A percentile compares a stretch with the other conserved stretches of the same genome.
phyloP scores from a whole-genome alignment of 805 yeast species.

The Candida germanica region DNA sequence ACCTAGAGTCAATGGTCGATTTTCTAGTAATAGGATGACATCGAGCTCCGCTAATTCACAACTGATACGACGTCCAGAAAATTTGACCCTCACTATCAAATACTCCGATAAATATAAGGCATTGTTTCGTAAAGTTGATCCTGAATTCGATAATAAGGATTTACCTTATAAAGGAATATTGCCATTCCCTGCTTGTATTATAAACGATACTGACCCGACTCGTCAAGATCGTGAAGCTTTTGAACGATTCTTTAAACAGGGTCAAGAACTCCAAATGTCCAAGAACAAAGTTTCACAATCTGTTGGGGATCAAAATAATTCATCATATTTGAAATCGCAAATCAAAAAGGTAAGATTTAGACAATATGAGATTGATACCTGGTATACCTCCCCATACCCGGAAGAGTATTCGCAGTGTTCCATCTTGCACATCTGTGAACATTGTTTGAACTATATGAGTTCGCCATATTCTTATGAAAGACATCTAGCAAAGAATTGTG shows the following conservation, averaged over 20 bases:
- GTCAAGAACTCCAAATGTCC: constrained; percentile 32
- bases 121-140: constrained; percentile 8
- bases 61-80: no score
- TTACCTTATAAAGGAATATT: constrained; percentile 69
- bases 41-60: no score
- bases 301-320: neutral
- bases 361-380: constrained; percentile 73
- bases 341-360: constrained; percentile 69
- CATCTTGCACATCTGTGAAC: constrained; percentile 75
- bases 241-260: constrained; percentile 35
- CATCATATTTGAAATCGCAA: constrained; percentile 21
- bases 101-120: constrained; percentile 4
- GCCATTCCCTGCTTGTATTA: constrained; percentile 54
- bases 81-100: constrained; percentile 1
- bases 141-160: constrained; percentile 21
- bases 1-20: no score
- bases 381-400: constrained; percentile 94
- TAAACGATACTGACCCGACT: constrained; percentile 60
- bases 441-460: constrained; percentile 75
- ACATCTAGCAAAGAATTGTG: constrained; percentile 71
- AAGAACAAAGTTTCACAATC: constrained; percentile 3
- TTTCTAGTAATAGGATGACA: no score
- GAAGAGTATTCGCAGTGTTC: constrained; percentile 68
- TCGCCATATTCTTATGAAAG: constrained; percentile 65
- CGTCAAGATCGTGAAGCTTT: constrained; percentile 49